Evolutionary conservation across 495 filamentous ascomycete species (phyloP), one percentile per base, ranked within the genome.

Genomic region (Tuber magnatum): DNA sequence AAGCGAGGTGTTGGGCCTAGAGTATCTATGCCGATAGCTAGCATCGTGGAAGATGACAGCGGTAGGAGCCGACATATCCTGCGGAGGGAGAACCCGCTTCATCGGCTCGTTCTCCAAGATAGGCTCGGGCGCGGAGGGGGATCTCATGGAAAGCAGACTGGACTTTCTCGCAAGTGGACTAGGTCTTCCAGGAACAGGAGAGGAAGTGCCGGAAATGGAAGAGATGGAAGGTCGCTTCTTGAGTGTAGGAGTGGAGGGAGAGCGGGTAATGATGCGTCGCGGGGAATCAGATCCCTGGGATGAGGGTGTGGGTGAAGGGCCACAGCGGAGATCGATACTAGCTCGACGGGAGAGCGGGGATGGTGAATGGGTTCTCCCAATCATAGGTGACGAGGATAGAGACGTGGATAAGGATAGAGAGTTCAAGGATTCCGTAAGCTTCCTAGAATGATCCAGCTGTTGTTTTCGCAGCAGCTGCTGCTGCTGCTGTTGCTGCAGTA

Each of bases 1-100:
- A 72, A 88, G 89, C 3, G 88, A 89, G 0, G 91, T 89, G 51
- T 91, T 89, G n/a, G 93, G 93, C 38, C 95, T 88, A 20, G 93
- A 92, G 81, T 88, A 98, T 1, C 92, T 90, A 83, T 99, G 95
- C 18, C 93, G 93, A 79, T 97, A 99, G 85, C 94, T 97, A 71
- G 91, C 90, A 83, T 99, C 96, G 75, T 98, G 92, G 6, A 98
- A 81, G 43, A 99, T 87, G 16, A 97, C 93, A 3, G 94, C 83
- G 0, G 92, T 93, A 79, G 92, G 89, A 38, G 91, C 84, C 61
- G 80, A 82, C 28, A 75, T 70, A 68, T 82, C 71, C 71, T 82
- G 81, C 24, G 80, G 48, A 3, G 80, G 80, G 24, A 81, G 61
- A 12, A 65, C 44, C 80, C 73, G 40, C 73, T 72, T 71, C 71